Evolutionary conservation across 306 rosid species (phyloP).

Genomic region (Gleditsia sinensis): DNA sequence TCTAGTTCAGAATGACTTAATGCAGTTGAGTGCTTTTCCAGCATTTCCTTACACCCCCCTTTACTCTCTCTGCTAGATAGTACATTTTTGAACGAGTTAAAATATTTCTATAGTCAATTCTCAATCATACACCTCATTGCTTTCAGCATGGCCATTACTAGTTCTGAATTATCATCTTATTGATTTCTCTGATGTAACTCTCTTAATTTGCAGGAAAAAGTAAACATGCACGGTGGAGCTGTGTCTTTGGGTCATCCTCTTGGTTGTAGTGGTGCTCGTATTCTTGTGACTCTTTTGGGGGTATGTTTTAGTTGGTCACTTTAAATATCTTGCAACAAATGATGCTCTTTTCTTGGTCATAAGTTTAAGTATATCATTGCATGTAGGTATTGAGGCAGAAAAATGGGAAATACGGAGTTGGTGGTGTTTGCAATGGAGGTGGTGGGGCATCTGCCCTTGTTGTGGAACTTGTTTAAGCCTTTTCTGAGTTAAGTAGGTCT

Average conservation of each 20-base stretch:
- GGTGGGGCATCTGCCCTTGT: constrained; percentile 99
- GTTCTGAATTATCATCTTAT: constrained; percentile 13
- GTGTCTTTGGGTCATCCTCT: constrained; percentile 98
- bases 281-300: constrained; percentile 94
- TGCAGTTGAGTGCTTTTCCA: not conserved
- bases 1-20: constrained; percentile 19
- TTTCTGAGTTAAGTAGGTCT: constrained; percentile 14
- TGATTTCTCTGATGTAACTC: constrained; percentile 4
- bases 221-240: constrained; percentile 94
- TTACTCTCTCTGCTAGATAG: not conserved
- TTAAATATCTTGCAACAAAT: not conserved
- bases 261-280: constrained; percentile 99
- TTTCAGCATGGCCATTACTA: not conserved
- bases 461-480: constrained; percentile 72
- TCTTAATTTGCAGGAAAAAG: constrained; percentile 63
- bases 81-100: not conserved
- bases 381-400: constrained; percentile 81
- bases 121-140: not conserved
- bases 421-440: constrained; percentile 98
- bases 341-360: not conserved
- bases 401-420: constrained; percentile 89
- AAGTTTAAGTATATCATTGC: constrained; percentile 1
- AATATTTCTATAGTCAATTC: not conserved
- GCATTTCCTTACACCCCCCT: not conserved
- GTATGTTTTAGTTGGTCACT: constrained; percentile 43